Base-by-base conservation (phyloP, 2,329 filamentous ascomycete species). In the Alternaria burnsii region DNA sequence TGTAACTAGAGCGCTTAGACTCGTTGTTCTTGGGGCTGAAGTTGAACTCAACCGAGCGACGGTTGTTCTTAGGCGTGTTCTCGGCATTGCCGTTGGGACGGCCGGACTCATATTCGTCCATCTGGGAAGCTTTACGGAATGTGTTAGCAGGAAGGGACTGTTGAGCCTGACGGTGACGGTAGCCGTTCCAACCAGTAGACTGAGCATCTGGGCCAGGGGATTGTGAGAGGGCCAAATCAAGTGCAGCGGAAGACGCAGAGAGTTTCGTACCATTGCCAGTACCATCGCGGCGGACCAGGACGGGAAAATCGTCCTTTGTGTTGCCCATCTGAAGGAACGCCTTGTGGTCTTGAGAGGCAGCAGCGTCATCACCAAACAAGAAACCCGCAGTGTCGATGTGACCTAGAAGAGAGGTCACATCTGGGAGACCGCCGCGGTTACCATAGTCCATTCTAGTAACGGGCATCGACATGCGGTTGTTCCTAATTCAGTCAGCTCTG, bases 391-490 rank as follows among this genome's bases (percentile, higher is more conserved):
- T 93, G 80, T 95, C 94, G 72, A 93, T 93, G 68, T 92, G 90
- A 63, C 95, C 93, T 58, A 97, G 78, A 70, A 88, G 78, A 24
- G 80, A 78, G 42, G 77, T 76, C 41, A 82, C 73, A 57, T 83
- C 82, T 42, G 82, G 76, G 48, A 81, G 75, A 62, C 76, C 85
- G 38, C 70, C 65, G 48, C 90, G 88, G 70, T 88, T 81, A 64
- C 89, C 87, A 67, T 85, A 88, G 67, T 90, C 87, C 67, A 89
- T 87, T 61, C 86, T 86, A 48, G 91, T 92, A 52, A 94, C 91
- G 32, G 94, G 94, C 91, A 97, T 94, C 5, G 94, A 97, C 79
- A 97, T 97, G 66, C 94, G 91, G 77, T 97, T 96, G 62, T 90
- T 85, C 68, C 92, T 96, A 70, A 51, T 52, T 53, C 32, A 59